Evolutionary conservation across 2,329 filamentous ascomycete genomes (phyloP).

Genomic region (Didymella lethalis): DNA sequence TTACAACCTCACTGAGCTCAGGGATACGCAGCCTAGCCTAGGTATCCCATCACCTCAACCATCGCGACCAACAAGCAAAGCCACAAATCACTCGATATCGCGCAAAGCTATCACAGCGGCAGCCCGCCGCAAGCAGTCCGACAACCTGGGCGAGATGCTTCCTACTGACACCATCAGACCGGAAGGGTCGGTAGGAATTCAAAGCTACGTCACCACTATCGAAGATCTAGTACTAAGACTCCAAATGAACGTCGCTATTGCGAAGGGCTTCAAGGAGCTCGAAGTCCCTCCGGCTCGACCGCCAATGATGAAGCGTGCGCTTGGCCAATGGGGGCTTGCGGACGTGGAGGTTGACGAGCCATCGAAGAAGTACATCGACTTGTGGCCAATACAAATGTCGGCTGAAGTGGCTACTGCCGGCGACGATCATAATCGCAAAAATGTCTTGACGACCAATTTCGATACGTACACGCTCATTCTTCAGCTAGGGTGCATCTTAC

Average conservation of each 20-base stretch:
- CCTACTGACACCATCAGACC: slow-evolving; percentile 75
- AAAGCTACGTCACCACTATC: slow-evolving; percentile 80
- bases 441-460: slow-evolving; percentile 84
- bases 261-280: slow-evolving; percentile 78
- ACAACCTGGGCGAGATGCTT: slow-evolving; percentile 65
- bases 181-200: slow-evolving; percentile 72
- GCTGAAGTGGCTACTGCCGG: slow-evolving; percentile 73
- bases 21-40: slow-evolving; percentile 65
- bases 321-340: slow-evolving; percentile 36
- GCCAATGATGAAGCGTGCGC: slow-evolving; percentile 35
- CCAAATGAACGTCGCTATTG: slow-evolving; percentile 84
- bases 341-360: slow-evolving; percentile 61
- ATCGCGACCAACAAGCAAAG: slow-evolving; percentile 44
- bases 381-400: slow-evolving; percentile 95
- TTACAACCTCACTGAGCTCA: slow-evolving; percentile 80
- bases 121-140: slow-evolving; percentile 54
- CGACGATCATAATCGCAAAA: slow-evolving; percentile 57
- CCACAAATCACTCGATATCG: slow-evolving; percentile 35
- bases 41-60: slow-evolving; percentile 62
- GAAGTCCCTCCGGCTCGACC: slow-evolving; percentile 67
- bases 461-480: slow-evolving; percentile 90
- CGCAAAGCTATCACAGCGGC: slow-evolving; percentile 47
- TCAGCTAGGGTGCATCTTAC: slow-evolving; percentile 83
- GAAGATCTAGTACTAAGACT: slow-evolving; percentile 81
- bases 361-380: slow-evolving; percentile 79